Conservation (phyloP, 805 yeast genomes). For the Ogataea populi-albae region DNA sequence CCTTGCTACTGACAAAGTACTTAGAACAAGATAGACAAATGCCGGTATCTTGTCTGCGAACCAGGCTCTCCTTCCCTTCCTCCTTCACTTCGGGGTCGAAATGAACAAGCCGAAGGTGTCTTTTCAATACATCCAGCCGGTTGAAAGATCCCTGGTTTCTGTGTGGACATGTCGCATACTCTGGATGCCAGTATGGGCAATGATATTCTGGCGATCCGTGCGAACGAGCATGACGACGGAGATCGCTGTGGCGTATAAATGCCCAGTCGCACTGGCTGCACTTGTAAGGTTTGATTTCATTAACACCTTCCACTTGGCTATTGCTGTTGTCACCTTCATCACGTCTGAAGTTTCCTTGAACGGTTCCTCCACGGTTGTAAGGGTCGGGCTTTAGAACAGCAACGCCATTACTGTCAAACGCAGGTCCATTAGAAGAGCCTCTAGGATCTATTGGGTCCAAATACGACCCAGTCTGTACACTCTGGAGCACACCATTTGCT, state of each 20-base stretch:
- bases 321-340: background rate
- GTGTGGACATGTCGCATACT: conserved; percentile 61
- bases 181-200: conserved; percentile 71
- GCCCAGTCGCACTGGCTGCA: conserved; percentile 63
- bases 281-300: conserved; percentile 31
- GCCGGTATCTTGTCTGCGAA: conserved; percentile 54
- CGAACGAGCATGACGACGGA: conserved; percentile 63
- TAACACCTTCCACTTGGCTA: conserved; percentile 6
- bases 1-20: conserved; percentile 51
- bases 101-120: conserved; percentile 71
- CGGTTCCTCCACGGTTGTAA: conserved; percentile 9
- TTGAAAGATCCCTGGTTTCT: conserved; percentile 74
- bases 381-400: conserved; percentile 18
- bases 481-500: conserved; percentile 2
- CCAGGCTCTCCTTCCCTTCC: conserved; percentile 21
- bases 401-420: conserved; percentile 3
- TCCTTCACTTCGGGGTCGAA: conserved; percentile 43
- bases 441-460: background rate
- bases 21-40: conserved; percentile 65
- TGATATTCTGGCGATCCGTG: conserved; percentile 64
- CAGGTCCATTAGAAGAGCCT: background rate
- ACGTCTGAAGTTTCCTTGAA: background rate
- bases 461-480: background rate
- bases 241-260: conserved; percentile 65
- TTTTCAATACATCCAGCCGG: conserved; percentile 68